phyloP scores from a whole-genome alignment of 1,284 basidiomycete species.

The Ganoderma lingzhi region DNA sequence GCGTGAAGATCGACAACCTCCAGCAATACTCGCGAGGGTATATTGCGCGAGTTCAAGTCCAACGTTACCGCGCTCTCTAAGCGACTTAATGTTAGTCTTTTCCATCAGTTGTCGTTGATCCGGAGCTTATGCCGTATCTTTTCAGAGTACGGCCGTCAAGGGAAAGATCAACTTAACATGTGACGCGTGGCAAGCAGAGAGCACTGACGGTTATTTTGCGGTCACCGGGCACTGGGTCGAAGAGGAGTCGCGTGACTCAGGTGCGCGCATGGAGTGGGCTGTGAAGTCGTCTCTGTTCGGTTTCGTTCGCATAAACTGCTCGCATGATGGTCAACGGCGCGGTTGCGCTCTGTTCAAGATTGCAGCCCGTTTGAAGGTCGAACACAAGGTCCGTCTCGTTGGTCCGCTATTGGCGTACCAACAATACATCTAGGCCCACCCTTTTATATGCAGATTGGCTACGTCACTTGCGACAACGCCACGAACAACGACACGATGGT shows the following conservation, averaged over 20 bases:
- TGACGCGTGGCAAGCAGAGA: slow-evolving; percentile 49
- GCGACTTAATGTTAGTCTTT: slow-evolving; percentile 39
- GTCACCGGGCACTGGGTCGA: slow-evolving; percentile 49
- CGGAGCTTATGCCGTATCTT: background rate
- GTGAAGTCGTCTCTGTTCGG: background rate
- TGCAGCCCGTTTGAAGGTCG: slow-evolving; percentile 21
- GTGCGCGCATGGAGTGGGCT: background rate
- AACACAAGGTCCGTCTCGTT: slow-evolving; percentile 7
- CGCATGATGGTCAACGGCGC: background rate
- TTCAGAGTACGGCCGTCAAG: slow-evolving; percentile 3
- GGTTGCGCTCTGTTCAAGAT: background rate
- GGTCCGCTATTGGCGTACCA: too few species aligned
- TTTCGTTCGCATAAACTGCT: background rate
- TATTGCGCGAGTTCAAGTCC: slow-evolving; percentile 46
- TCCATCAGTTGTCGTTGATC: background rate
- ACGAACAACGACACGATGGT: slow-evolving; percentile 47
- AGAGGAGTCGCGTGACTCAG: slow-evolving; percentile 21
- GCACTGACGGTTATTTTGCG: slow-evolving; percentile 46
- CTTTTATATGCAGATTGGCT: slow-evolving; percentile 38
- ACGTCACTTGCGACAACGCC: slow-evolving; percentile 47
- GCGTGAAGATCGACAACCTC: slow-evolving; percentile 32
- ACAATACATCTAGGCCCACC: background rate
- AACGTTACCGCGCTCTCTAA: slow-evolving; percentile 40
- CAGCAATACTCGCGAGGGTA: slow-evolving; percentile 38
- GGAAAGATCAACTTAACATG: slow-evolving; percentile 43